Conservation (phyloP, 495 filamentous ascomycete species). For the Astrothelium subdiscretum region DNA sequence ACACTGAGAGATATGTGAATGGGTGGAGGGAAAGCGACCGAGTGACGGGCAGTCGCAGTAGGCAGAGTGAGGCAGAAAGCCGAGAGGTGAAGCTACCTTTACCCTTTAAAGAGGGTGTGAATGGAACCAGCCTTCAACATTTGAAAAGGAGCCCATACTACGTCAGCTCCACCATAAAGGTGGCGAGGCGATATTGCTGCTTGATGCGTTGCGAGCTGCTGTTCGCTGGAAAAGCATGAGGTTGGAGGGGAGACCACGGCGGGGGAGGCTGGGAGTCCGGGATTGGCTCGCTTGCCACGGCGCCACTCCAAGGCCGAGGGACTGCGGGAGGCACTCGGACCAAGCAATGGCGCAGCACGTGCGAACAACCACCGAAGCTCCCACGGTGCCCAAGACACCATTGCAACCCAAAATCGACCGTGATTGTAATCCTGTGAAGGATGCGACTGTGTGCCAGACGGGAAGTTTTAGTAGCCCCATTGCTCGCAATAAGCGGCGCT, state of each 20-base stretch:
- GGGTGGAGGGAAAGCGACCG: constrained; percentile 1
- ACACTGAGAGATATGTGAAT: constrained; percentile 2
- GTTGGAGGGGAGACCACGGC: neutral
- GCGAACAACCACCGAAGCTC: too few relatives aligned
- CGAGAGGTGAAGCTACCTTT: neutral
- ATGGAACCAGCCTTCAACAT: neutral
- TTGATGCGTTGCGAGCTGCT: neutral
- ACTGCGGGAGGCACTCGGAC: too few relatives aligned
- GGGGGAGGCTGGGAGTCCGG: neutral
- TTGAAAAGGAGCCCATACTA: neutral
- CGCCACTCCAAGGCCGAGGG: constrained; percentile 1
- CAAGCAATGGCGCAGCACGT: too few relatives aligned
- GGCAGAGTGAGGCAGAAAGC: neutral
- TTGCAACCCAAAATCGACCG: too few relatives aligned
- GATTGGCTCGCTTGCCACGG: constrained; percentile 5
- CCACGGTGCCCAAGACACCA: too few relatives aligned
- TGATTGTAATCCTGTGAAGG: too few relatives aligned
- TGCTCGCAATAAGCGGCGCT: too few relatives aligned
- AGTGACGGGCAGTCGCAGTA: constrained; percentile 1
- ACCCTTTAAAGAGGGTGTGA: neutral
- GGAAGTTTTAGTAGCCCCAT: too few relatives aligned
- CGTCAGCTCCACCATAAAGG: neutral
- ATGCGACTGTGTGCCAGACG: too few relatives aligned
- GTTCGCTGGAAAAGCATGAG: neutral
- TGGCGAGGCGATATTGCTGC: neutral